These are phyloP conservation scores for Mycena alexandri DNA, from an alignment of 768 basidiomycete species.

Conservation along the genomic window DNA sequence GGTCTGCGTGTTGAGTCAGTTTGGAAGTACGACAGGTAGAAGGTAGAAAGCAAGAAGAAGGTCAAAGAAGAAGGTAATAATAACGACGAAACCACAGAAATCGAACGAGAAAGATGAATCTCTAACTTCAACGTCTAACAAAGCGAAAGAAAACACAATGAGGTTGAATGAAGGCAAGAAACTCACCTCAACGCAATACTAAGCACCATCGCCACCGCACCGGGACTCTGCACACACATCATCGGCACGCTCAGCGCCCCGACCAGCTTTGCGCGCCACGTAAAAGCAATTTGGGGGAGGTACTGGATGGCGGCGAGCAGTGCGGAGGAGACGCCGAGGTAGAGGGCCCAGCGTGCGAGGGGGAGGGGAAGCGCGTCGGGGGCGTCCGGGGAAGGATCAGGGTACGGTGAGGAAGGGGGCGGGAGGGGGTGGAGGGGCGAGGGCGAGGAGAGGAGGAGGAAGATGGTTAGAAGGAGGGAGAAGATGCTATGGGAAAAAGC, in stretches of 20 bases:
- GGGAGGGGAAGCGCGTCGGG: conserved; percentile 25
- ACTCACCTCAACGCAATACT: conserved; percentile 79
- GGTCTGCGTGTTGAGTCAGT: conserved; percentile 56
- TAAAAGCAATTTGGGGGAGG: conserved; percentile 86
- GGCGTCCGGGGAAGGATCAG: conserved; percentile 39
- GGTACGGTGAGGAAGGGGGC: conserved; percentile 49
- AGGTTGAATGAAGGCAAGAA: background rate
- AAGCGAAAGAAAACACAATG: background rate
- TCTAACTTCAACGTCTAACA: too few relatives aligned
- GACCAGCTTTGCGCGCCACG: conserved; percentile 83
- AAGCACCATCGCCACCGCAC: conserved; percentile 87
- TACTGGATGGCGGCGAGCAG: conserved; percentile 88
- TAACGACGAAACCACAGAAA: background rate
- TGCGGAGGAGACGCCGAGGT: conserved; percentile 87
- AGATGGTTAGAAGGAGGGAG: conserved; percentile 69
- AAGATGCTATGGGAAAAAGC: conserved; percentile 58
- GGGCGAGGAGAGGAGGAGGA: conserved; percentile 64
- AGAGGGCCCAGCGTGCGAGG: conserved; percentile 76
- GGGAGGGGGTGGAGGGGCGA: conserved; percentile 50
- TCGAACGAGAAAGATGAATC: too few relatives aligned
- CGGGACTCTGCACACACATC: conserved; percentile 96
- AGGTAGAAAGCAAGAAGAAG: background rate
- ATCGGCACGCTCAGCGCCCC: conserved; percentile 95
- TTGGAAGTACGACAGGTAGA: background rate
- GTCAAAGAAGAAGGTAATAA: background rate